Evolutionary conservation across 1,139 yeast species (phyloP).

Genomic region (Geotrichum histeridarum): DNA sequence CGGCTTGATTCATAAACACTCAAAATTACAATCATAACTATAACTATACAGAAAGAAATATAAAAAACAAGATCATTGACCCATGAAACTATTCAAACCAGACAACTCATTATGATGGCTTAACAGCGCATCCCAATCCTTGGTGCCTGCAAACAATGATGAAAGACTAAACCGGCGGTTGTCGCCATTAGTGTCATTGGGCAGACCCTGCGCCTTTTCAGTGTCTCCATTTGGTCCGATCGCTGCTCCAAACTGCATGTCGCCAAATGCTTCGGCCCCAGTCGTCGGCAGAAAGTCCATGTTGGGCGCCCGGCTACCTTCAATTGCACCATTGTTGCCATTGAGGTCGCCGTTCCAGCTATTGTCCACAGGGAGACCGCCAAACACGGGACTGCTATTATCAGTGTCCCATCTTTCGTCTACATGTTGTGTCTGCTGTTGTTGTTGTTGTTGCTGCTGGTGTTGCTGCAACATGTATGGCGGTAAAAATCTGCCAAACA

Average conservation of each 20-base stretch:
- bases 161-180: slow-evolving; percentile 17
- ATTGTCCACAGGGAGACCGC: background rate
- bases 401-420: background rate
- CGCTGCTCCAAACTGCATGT: background rate
- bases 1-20: background rate
- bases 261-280: background rate
- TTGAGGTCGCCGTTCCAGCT: background rate
- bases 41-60: background rate
- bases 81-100: slow-evolving; percentile 29
- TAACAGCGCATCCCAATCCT: slow-evolving; percentile 34
- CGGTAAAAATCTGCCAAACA: slow-evolving; percentile 77
- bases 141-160: slow-evolving; percentile 22
- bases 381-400: background rate
- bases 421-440: background rate
- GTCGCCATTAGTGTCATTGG: background rate
- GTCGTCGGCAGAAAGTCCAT: background rate
- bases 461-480: slow-evolving; percentile 59
- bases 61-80: slow-evolving; percentile 9
- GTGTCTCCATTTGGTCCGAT: background rate
- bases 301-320: background rate
- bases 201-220: background rate
- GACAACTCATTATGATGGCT: slow-evolving; percentile 31
- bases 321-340: background rate
- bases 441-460: background rate
- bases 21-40: background rate